Evolutionary conservation across 2,329 filamentous ascomycete species (phyloP).

Genomic region (Scedosporium dehoogii): DNA sequence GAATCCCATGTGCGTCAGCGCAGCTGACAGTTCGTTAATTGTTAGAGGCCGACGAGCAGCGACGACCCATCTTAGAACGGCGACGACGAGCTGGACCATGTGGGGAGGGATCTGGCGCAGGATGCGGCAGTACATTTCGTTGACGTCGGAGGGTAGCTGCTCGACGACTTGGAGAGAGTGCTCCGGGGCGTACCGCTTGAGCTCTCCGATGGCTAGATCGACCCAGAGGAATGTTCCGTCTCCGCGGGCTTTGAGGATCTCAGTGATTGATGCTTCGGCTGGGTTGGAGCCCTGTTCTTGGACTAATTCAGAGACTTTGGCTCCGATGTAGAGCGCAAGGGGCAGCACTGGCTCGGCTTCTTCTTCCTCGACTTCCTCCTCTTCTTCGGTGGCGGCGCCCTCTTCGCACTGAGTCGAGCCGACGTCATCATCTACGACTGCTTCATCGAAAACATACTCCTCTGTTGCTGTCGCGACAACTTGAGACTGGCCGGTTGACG

Average conservation of each 20-base stretch:
- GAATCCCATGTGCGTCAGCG: background rate
- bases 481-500: background rate
- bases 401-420: background rate
- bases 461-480: background rate
- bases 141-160: slow-evolving; percentile 9
- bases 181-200: slow-evolving; percentile 12
- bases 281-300: background rate
- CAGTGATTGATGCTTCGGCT: slow-evolving; percentile 2
- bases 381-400: background rate
- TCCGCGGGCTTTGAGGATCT: slow-evolving; percentile 13
- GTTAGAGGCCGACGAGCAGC: background rate
- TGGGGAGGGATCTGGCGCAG: background rate
- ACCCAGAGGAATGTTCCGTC: slow-evolving; percentile 17
- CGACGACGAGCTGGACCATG: background rate
- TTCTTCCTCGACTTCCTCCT: background rate
- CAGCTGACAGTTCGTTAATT: background rate
- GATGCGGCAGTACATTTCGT: slow-evolving; percentile 1
- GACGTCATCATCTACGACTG: background rate
- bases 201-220: slow-evolving; percentile 14
- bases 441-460: background rate
- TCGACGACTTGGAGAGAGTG: slow-evolving; percentile 12
- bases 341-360: background rate
- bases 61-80: background rate
- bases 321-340: background rate
- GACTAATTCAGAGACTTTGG: background rate